Evolutionary conservation across 768 basidiomycete genomes (phyloP).

Genomic region (Gloeopeniophorella convolvens): DNA sequence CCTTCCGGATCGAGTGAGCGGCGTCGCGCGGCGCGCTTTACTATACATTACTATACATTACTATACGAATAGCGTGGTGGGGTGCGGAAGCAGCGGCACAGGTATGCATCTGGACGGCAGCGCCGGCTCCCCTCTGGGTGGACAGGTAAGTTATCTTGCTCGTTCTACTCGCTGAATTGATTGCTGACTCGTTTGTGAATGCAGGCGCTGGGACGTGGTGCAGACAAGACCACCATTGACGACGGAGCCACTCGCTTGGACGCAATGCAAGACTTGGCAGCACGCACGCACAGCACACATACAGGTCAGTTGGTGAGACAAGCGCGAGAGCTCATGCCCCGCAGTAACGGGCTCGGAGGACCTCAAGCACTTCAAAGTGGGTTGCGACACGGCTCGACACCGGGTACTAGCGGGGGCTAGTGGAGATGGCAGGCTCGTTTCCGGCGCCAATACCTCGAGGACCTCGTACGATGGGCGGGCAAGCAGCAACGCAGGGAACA

Average conservation of each 20-base stretch:
- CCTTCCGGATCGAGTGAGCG: neutral
- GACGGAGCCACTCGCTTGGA: neutral
- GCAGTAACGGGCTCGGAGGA: neutral
- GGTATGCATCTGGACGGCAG: too few relatives aligned
- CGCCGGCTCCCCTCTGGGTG: too few relatives aligned
- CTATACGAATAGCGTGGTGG: too few relatives aligned
- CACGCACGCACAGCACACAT: neutral
- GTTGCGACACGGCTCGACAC: neutral
- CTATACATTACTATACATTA: neutral
- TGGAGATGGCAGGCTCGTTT: neutral
- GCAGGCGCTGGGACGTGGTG: neutral
- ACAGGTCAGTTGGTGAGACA: neutral
- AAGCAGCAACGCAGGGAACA: too few relatives aligned
- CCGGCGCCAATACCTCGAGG: neutral
- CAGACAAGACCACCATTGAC: neutral
- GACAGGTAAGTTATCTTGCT: too few relatives aligned
- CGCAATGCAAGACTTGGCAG: neutral
- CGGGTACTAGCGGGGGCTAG: neutral
- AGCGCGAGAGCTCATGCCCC: neutral
- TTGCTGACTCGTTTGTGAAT: neutral
- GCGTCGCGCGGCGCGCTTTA: neutral
- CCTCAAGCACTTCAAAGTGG: neutral
- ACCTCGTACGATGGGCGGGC: too few relatives aligned
- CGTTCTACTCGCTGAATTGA: neutral
- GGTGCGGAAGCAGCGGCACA: too few relatives aligned